Evolutionary conservation across 345 rosid species (phyloP), one percentile per base, ranked within the genome.

Genomic region (Murraya paniculata): DNA sequence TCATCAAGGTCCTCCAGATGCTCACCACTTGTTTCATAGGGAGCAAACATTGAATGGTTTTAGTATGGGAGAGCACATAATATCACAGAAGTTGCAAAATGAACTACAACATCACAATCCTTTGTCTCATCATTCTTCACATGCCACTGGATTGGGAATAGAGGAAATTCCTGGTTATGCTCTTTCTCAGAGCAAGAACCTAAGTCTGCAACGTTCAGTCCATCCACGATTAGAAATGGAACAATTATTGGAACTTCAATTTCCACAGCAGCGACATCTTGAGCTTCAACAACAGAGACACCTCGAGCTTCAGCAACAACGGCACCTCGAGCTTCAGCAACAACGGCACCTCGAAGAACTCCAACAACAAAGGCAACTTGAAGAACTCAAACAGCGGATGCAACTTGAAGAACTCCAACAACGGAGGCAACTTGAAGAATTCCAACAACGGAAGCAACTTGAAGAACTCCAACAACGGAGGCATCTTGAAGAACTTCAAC

Each of bases 231-330:
- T 64, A 66, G 86, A 82, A 67, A 50, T 83, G 77, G 89, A 86
- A 36, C 87, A 82, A 77, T 68, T 86, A 45, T 28, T 83, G 74
- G 71, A 78, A 62, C 78, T 83, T 72, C 77, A 85, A 77, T 8
- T 83, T 77, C 89, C 85, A 74, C 87, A 83, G 58, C 88, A 84
- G 71, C 56, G 18, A 18, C 69, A 79, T 21, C 71, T 74, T 10
- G 82, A 83, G 69, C 73, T 77, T 77, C 83, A 86, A 28, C 85
- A 22, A 56, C 89, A 74, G 75, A 75, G 68, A 66, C 58, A 80
- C 74, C 89, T 79, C 83, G 82, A 83, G 69, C 76, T 77, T 77
- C 83, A 86, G 24, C 85, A 24, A 56, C 89, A 74, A 72, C 77
- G 66, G 68, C 61, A 80, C 74, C 89, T 81, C 67, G 65, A 73